Base-by-base conservation (phyloP, 768 basidiomycete genomes). In the Mycena polygramma region DNA sequence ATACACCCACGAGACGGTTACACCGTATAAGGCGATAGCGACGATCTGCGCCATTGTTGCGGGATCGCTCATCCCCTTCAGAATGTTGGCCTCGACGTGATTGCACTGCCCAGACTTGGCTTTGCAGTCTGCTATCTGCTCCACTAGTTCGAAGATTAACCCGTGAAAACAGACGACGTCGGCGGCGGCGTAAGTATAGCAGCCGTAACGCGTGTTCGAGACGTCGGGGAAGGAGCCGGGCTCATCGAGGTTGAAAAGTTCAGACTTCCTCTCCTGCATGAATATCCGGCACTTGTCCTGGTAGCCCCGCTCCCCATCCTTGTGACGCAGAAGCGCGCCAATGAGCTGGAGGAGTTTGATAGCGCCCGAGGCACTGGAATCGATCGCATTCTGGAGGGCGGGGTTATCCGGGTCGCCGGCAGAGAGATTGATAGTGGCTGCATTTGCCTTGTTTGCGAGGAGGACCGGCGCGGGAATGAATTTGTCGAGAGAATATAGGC, bases 301-400 rank as follows among this genome's bases (percentile, higher is more conserved):
- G 24, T 77, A 76, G 35, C 81, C 80, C 53, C 76, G 74, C 58
- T 75, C 76, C 41, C 78, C 74, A 39, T 75, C 74, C 60, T 76
- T 75, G 70, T 82, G 71, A 26, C 74, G 69, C 55, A 80, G 77
- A 3, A 81, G 57, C 0, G 71, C 62, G 6, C 79, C 79, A 3
- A 77, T 68, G 30, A 79, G 75, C 14, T 66, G 66, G 0, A 71
- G 52, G 6, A 76, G 60, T 65, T 80, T 79, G 11, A 78, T 74
- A 3, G 74, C 78, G 14, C 79, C 81, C 11, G 72, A 60, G 0
- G 41, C 35, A 30, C 81, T 77, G 3, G 66, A 62, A n/a, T 79
- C 72, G 19, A 73, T 22, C 0, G 76, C 78, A 7, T 63, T 57
- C 41, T 68, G 58, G 13, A 63, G 52, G 0, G 78, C 75, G 0